Evolutionary conservation across 2,329 filamentous ascomycete species (phyloP).

Genomic region (Setomelanomma holmii): DNA sequence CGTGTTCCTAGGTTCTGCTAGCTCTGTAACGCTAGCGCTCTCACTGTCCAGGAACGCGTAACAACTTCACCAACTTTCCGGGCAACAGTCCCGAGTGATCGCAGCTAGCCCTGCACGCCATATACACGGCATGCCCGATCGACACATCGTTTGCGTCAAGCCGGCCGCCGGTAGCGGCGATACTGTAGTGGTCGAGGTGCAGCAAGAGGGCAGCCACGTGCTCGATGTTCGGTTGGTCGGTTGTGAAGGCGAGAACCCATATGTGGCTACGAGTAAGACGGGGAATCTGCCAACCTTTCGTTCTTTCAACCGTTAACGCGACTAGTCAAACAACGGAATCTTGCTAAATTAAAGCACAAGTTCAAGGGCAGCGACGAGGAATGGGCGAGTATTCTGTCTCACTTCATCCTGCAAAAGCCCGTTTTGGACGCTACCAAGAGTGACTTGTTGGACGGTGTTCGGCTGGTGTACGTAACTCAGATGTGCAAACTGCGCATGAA

Average conservation of each 20-base stretch:
- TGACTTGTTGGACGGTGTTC: constrained; percentile 61
- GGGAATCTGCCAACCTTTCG: constrained; percentile 14
- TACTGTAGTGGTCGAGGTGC: constrained; percentile 68
- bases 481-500: too few relatives aligned
- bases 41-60: neutral
- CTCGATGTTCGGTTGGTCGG: constrained; percentile 72
- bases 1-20: neutral
- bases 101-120: constrained; percentile 2
- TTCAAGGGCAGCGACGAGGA: constrained; percentile 58
- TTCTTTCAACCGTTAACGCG: too few relatives aligned
- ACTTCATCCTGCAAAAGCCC: constrained; percentile 60
- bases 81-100: neutral
- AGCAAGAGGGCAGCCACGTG: constrained; percentile 58
- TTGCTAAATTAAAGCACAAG: constrained; percentile 39
- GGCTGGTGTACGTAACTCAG: too few relatives aligned
- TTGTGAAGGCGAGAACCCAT: constrained; percentile 71
- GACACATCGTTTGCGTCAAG: constrained; percentile 64
- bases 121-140: constrained; percentile 13
- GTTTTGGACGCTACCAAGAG: constrained; percentile 52
- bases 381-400: constrained; percentile 69
- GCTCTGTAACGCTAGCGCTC: neutral
- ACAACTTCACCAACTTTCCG: neutral
- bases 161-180: constrained; percentile 60
- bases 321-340: constrained; percentile 44
- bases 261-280: constrained; percentile 64